A percentile compares a stretch with the other conserved stretches of the same genome.
These are phyloP conservation scores for Tetradesmus lagerheimii DNA, from an alignment of 139 green algal genomes.

Conservation along the genomic window DNA sequence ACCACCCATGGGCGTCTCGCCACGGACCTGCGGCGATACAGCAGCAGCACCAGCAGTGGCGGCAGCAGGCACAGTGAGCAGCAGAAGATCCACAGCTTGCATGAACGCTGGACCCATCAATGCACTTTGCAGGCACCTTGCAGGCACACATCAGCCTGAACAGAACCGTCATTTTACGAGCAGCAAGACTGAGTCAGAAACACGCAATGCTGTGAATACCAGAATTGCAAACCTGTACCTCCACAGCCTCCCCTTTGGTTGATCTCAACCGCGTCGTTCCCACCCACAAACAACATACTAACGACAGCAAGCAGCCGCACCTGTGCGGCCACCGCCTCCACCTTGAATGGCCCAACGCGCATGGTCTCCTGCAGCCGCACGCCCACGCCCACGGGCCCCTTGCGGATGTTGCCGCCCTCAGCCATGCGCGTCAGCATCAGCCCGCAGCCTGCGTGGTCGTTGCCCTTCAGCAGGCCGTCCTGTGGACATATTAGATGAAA, in stretches of 20 bases:
- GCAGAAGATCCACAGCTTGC: neutral
- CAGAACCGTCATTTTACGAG: too few relatives aligned
- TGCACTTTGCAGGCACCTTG: too few relatives aligned
- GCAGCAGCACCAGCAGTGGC: neutral
- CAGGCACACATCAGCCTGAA: too few relatives aligned
- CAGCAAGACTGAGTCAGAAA: neutral
- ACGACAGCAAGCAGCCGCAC: slow-evolving; percentile 29
- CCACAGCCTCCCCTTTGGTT: slow-evolving; percentile 56
- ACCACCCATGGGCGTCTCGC: slow-evolving; percentile 56
- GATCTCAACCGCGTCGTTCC: slow-evolving; percentile 54
- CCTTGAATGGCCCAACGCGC: slow-evolving; percentile 61
- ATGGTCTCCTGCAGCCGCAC: slow-evolving; percentile 66
- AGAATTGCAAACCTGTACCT: neutral
- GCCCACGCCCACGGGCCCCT: slow-evolving; percentile 63
- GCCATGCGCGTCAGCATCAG: slow-evolving; percentile 44
- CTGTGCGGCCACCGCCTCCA: slow-evolving; percentile 64
- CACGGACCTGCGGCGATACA: slow-evolving; percentile 6
- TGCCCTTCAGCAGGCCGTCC: slow-evolving; percentile 59
- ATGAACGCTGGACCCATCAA: too few relatives aligned
- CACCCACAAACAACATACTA: neutral
- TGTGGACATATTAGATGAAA: neutral
- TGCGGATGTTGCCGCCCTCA: slow-evolving; percentile 56
- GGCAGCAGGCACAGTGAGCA: neutral
- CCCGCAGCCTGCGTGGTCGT: slow-evolving; percentile 60
- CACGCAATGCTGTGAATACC: neutral